Evolutionary conservation across 495 filamentous ascomycete genomes (phyloP).

Genomic region (Lichina pygmaea): DNA sequence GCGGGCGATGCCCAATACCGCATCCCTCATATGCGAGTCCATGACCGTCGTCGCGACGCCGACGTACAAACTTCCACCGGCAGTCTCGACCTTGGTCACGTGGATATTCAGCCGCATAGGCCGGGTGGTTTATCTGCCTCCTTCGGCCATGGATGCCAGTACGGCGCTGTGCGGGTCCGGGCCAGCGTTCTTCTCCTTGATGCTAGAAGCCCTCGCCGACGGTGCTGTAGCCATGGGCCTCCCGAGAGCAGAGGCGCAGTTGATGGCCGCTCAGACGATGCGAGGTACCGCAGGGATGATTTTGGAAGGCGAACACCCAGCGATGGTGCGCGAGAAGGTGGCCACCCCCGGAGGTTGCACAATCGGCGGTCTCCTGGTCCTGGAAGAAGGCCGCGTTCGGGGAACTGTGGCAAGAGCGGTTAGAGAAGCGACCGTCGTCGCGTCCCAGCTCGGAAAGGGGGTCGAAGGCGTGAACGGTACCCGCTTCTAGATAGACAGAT

Average conservation of each 20-base stretch:
- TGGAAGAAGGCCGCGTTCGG: conserved; percentile 51
- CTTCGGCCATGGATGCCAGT: conserved; percentile 41
- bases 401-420: conserved; percentile 43
- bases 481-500: conserved; percentile 7
- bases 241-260: conserved; percentile 44
- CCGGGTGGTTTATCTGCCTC: conserved; percentile 33
- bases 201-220: conserved; percentile 51
- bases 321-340: conserved; percentile 50
- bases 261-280: conserved; percentile 60
- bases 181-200: conserved; percentile 53
- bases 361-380: conserved; percentile 44
- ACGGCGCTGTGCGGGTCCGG: conserved; percentile 56
- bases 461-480: conserved; percentile 21
- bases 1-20: conserved; percentile 59
- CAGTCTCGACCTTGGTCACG: conserved; percentile 26
- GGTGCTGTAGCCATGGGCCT: conserved; percentile 62
- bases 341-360: conserved; percentile 60
- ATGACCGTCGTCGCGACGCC: conserved; percentile 58
- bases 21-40: conserved; percentile 37
- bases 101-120: conserved; percentile 60
- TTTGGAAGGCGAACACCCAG: conserved; percentile 47
- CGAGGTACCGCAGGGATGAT: conserved; percentile 47
- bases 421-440: conserved; percentile 52
- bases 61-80: conserved; percentile 16
- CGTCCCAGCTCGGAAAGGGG: conserved; percentile 34